Conservation (phyloP, 2,329 filamentous ascomycete genomes). For the Calycina marina region DNA sequence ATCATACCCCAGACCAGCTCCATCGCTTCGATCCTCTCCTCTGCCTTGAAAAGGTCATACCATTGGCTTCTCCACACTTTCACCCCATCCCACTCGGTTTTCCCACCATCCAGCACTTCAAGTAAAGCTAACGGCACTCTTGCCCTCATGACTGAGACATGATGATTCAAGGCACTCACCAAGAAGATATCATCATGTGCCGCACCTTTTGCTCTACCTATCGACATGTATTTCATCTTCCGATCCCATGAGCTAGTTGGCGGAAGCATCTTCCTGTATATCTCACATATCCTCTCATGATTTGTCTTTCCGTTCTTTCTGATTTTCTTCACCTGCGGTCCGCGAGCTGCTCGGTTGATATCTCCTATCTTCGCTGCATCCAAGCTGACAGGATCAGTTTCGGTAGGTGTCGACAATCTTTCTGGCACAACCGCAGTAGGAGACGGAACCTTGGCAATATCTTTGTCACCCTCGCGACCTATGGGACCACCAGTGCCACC, state of each 20-base stretch:
- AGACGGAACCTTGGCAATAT: background rate
- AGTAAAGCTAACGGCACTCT: slow-evolving; percentile 41
- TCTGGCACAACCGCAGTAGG: background rate
- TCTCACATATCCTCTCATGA: slow-evolving; percentile 45
- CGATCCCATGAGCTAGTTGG: slow-evolving; percentile 45
- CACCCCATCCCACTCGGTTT: slow-evolving; percentile 25
- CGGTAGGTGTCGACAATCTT: slow-evolving; percentile 6
- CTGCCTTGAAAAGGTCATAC: slow-evolving; percentile 42
- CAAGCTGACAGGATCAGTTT: slow-evolving; percentile 9
- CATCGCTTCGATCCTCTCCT: slow-evolving; percentile 43
- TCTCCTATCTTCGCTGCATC: background rate
- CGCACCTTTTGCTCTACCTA: slow-evolving; percentile 33
- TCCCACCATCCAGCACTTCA: slow-evolving; percentile 34
- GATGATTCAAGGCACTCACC: slow-evolving; percentile 46
- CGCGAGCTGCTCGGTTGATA: slow-evolving; percentile 4
- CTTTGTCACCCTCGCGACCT: slow-evolving; percentile 36
- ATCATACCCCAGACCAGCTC: slow-evolving; percentile 42
- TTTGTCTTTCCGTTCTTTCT: slow-evolving; percentile 9
- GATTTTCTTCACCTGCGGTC: slow-evolving; percentile 7
- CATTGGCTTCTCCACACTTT: slow-evolving; percentile 43
- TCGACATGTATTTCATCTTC: slow-evolving; percentile 41
- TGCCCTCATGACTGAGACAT: slow-evolving; percentile 41
- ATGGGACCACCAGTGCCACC: slow-evolving; percentile 48
- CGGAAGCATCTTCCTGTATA: slow-evolving; percentile 45
- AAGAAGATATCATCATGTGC: slow-evolving; percentile 47